Percentiles rank a stretch among this genome's conserved stretches.
These are phyloP conservation scores for Suillus placidus DNA, from an alignment of 768 basidiomycete genomes.

Conservation along the genomic window DNA sequence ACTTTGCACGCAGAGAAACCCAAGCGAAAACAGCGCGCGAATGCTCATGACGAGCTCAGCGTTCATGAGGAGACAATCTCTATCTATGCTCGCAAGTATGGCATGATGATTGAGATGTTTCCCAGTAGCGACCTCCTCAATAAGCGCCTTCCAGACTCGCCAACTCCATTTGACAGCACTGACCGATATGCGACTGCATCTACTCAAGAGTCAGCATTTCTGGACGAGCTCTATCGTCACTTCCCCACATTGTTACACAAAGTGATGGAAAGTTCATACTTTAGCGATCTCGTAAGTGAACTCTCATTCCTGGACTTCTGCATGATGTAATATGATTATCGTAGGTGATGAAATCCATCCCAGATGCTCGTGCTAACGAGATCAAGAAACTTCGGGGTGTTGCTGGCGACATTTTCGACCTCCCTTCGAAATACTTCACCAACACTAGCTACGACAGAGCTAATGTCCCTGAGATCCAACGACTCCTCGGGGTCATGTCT, in stretches of 20 bases:
- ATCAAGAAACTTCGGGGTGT: neutral
- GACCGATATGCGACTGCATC: conserved; percentile 2
- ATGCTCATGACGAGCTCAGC: neutral
- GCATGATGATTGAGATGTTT: conserved; percentile 1
- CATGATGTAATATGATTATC: too few relatives aligned
- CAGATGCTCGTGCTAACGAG: neutral
- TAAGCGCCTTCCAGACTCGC: neutral
- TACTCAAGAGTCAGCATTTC: neutral
- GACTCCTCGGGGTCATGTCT: too few relatives aligned
- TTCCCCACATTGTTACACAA: neutral
- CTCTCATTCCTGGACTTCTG: conserved; percentile 4
- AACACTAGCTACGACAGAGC: too few relatives aligned
- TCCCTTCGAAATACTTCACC: too few relatives aligned
- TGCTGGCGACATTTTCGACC: too few relatives aligned
- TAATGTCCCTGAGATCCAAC: too few relatives aligned
- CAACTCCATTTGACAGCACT: conserved; percentile 1
- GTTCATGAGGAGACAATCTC: neutral
- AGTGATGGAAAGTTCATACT: conserved; percentile 2
- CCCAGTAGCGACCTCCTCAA: neutral
- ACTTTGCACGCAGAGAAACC: too few relatives aligned
- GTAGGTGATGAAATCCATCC: conserved; percentile 2
- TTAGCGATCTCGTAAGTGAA: conserved; percentile 4
- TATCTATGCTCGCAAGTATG: neutral
- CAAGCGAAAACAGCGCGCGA: neutral
- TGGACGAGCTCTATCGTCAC: neutral